Evolutionary conservation across 805 yeast species (phyloP).

Genomic region (Wickerhamomyces rabaulensis): DNA sequence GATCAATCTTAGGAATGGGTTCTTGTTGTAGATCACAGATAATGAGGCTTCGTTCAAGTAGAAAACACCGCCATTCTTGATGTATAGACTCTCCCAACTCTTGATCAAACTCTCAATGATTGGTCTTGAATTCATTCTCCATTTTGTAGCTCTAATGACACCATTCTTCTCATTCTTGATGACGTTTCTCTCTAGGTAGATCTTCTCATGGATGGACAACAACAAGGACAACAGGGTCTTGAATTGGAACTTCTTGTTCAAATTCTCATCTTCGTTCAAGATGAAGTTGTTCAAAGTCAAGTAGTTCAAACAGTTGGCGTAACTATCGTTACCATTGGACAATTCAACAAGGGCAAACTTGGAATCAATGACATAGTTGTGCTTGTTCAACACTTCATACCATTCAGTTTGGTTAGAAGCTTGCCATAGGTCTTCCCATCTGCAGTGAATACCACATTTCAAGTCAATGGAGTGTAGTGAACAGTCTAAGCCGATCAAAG

Average conservation of each 20-base stretch:
- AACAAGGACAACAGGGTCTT: slow-evolving; percentile 50
- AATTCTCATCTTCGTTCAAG: slow-evolving; percentile 30
- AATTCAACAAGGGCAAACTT: slow-evolving; percentile 50
- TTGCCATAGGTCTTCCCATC: slow-evolving; percentile 55
- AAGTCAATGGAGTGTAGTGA: slow-evolving; percentile 43
- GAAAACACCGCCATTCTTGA: slow-evolving; percentile 58
- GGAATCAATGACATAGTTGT: slow-evolving; percentile 42
- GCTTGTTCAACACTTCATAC: slow-evolving; percentile 34
- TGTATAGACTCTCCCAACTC: slow-evolving; percentile 62
- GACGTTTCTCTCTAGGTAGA: slow-evolving; percentile 44
- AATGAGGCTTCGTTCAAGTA: slow-evolving; percentile 44
- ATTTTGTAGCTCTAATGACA: slow-evolving; percentile 46
- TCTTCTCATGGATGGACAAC: slow-evolving; percentile 62
- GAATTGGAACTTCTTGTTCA: slow-evolving; percentile 35
- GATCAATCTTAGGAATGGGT: slow-evolving; percentile 56
- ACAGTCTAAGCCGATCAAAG: slow-evolving; percentile 39
- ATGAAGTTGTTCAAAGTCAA: slow-evolving; percentile 37
- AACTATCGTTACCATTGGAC: slow-evolving; percentile 47
- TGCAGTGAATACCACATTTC: slow-evolving; percentile 62
- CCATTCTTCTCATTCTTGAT: slow-evolving; percentile 32
- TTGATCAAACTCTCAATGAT: slow-evolving; percentile 50
- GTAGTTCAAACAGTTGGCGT: slow-evolving; percentile 40
- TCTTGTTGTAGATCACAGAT: slow-evolving; percentile 38
- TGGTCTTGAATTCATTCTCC: slow-evolving; percentile 64
- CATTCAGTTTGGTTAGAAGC: slow-evolving; percentile 47